These are phyloP conservation scores for Triadica sebifera DNA, from an alignment of 345 rosid species.

Conservation along the genomic window DNA sequence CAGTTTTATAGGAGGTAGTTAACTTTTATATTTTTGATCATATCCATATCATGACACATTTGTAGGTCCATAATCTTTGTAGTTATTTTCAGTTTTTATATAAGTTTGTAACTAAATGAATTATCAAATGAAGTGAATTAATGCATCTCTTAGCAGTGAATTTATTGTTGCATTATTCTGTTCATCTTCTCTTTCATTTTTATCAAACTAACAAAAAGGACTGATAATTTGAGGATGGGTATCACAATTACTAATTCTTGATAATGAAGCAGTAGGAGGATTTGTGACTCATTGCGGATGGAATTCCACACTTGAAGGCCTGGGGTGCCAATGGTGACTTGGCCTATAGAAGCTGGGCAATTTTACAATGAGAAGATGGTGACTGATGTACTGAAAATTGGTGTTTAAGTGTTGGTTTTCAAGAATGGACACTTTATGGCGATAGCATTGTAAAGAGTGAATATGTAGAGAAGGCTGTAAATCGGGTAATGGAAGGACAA, in stretches of 20 bases:
- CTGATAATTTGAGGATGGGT: constrained; percentile 51
- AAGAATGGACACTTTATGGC: background rate
- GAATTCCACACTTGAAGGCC: constrained; percentile 3
- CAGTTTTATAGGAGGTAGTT: no score
- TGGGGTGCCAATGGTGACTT: background rate
- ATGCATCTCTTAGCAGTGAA: no score
- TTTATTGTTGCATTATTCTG: no score
- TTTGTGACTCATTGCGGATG: constrained; percentile 25
- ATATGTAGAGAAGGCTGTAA: constrained; percentile 28
- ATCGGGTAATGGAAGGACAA: constrained; percentile 43
- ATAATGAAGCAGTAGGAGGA: constrained; percentile 54
- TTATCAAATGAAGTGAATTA: no score
- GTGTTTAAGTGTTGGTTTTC: background rate
- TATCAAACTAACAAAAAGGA: no score
- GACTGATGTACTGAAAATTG: constrained; percentile 16
- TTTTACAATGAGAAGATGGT: background rate
- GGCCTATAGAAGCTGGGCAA: no score
- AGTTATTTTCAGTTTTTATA: no score
- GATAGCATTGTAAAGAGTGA: background rate
- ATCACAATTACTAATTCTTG: constrained; percentile 59
- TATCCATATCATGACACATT: no score
- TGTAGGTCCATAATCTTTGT: no score
- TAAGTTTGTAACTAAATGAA: no score
- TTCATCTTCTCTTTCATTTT: no score
- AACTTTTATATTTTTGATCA: no score